These are phyloP conservation scores for Fusarium chlamydosporum DNA, from an alignment of 2,329 filamentous ascomycete genomes.

Conservation along the genomic window DNA sequence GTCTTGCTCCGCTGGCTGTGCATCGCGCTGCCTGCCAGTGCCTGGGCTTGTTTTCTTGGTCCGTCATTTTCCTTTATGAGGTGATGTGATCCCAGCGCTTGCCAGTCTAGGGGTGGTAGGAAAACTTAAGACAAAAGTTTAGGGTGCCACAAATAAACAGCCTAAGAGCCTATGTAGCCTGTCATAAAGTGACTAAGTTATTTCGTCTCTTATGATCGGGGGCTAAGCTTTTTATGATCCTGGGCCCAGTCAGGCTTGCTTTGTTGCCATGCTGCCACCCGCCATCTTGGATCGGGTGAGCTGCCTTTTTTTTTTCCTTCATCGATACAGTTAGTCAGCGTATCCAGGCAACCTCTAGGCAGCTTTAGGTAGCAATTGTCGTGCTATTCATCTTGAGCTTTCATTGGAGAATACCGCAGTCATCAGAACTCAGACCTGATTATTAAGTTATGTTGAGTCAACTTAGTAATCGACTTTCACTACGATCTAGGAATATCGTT, in stretches of 20 bases:
- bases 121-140: no score
- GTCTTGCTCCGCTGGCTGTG: conserved; percentile 26
- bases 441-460: conserved; percentile 5
- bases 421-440: conserved; percentile 1
- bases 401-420: conserved; percentile 21
- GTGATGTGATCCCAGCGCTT: conserved; percentile 19
- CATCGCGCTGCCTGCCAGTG: conserved; percentile 33
- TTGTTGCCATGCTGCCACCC: conserved; percentile 26
- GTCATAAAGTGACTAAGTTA: no score
- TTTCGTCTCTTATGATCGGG: no score
- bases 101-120: no score
- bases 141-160: no score
- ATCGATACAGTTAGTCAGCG: conserved; percentile 39
- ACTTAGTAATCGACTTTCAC: conserved; percentile 2
- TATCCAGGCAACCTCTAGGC: conserved; percentile 15
- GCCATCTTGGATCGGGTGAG: conserved; percentile 24
- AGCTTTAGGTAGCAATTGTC: conserved; percentile 35
- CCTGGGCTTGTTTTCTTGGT: conserved; percentile 18
- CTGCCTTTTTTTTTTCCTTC: conserved; percentile 20
- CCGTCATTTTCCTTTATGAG: conserved; percentile 20
- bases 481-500: neutral
- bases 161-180: no score
- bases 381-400: neutral
- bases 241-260: conserved; percentile 7
- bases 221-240: no score